Base-by-base conservation (phyloP, 345 rosid genomes). In the Capsella bursapastoris region DNA sequence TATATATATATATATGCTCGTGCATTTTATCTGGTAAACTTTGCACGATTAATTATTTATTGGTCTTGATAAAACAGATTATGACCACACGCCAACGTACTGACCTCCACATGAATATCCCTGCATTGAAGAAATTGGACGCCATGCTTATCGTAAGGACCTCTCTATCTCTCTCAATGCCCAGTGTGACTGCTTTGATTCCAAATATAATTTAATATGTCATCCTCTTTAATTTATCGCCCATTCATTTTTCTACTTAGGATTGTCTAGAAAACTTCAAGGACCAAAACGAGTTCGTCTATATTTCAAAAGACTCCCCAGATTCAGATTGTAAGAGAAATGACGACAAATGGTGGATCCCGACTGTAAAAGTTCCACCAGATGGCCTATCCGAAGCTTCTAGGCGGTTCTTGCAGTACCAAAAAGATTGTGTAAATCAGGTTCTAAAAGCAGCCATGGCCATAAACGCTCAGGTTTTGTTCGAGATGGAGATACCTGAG, bases 381-480 rank as follows among this genome's bases (percentile, higher is more conserved):
- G 81, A 87, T 55, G 97, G 98, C 71, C 77, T 91, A 67, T 86
- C 98, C 7, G 96, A 94, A 3, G 66, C 47, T 18, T 49, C 92
- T 0, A 85, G 86, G 62, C 91, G 90, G 62, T 90, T 89, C 78
- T 70, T 94, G 85, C 92, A 87, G 82, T 81, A 62, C 79, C 98
- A 91, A 31, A 94, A 90, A 69, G 98, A 91, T 64, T 83, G 88
- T 50, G 97, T 91, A 35, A 91, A 86, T 72, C 98, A 94, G 75
- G 97, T 94, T 40, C 93, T 91, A 38, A 94, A 91, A 82, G 98
- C 98, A 47, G 96, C 98, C 22, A 91, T 94, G 97, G 93, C 97
- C 8, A 94, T 94, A 66, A 94, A 94, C 73, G 87, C 97, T 55
- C 96, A 94, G 78, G 89, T 90, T 75, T 78, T 94, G 43, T 82